Base-by-base conservation (phyloP, 306 rosid genomes). In the Cercis canadensis region DNA sequence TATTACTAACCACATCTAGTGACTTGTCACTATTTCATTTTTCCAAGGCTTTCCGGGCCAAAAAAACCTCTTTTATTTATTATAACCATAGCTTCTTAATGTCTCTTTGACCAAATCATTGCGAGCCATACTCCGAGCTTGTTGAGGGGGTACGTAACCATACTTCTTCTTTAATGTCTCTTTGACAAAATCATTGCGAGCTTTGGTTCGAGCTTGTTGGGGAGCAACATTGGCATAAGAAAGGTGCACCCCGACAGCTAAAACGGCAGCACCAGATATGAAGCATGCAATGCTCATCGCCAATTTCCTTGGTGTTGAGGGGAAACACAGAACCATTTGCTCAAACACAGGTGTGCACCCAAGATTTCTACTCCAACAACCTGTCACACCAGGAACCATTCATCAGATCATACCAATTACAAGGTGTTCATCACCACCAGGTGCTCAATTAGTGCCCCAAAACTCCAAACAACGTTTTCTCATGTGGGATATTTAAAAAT, bases 141-240 rank as follows among this genome's bases (percentile, higher is more conserved):
- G 75, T 55, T 80, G 85, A 51, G 95, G 97, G 2, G 90, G 78
- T 51, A 67, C 57, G 61, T 83, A 80, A 37, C 90, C 96, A 49
- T 89, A 86, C 80, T 89, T 92, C 75, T 83, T 82, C 36, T 49
- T 84, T 66, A 89, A 52, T 2, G 80, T 74, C 58, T 83, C 89
- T 75, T 32, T 65, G 37, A 92, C 95, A 0, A 82, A 71, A n/a
- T 87, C 81, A 39, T 79, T 51, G 9, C 96, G 90, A 77, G 92
- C 96, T 75, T 65, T 73, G 40, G 72, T 89, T 67, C 92, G 87
- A 62, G 90, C 96, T 58, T 72, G 87, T 49, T 89, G 96, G 52
- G 96, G 96, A 4, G 86, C 96, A 47, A 83, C 68, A 19, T 89
- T 87, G 70, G 75, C 84, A 70, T 89, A 82, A 31, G 96, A 89